These are phyloP conservation scores for Ilyonectria robusta DNA, from an alignment of 2,329 filamentous ascomycete genomes.

Conservation along the genomic window DNA sequence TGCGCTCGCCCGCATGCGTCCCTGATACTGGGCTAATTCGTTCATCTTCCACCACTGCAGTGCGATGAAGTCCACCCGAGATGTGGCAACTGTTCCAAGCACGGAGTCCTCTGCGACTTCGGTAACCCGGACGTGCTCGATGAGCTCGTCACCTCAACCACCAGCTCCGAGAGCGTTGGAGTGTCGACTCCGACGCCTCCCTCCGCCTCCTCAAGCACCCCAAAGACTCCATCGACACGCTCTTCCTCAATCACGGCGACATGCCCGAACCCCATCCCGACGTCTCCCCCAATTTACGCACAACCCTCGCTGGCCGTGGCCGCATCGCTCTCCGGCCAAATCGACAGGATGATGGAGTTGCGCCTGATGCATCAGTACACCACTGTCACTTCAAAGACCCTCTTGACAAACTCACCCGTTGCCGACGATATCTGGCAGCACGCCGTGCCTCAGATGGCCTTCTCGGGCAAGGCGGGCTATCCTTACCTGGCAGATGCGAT, in stretches of 20 bases:
- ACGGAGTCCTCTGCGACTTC: slow-evolving; percentile 77
- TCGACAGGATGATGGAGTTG: slow-evolving; percentile 70
- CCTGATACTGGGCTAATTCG: slow-evolving; percentile 32
- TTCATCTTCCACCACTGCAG: slow-evolving; percentile 51
- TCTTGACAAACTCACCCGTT: slow-evolving; percentile 66
- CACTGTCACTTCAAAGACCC: slow-evolving; percentile 71
- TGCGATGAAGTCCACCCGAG: slow-evolving; percentile 77
- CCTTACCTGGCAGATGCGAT: slow-evolving; percentile 75
- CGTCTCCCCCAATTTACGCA: slow-evolving; percentile 55
- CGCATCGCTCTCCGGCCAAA: slow-evolving; percentile 52
- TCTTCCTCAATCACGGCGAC: slow-evolving; percentile 38
- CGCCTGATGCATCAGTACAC: slow-evolving; percentile 77
- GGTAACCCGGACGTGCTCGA: slow-evolving; percentile 65
- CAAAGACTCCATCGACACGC: slow-evolving; percentile 44
- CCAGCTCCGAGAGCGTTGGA: slow-evolving; percentile 46
- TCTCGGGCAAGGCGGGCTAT: slow-evolving; percentile 60
- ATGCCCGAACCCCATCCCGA: slow-evolving; percentile 45
- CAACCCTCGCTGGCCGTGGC: slow-evolving; percentile 47
- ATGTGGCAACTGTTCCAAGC: slow-evolving; percentile 77
- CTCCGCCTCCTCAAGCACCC: slow-evolving; percentile 37
- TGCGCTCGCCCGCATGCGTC: slow-evolving; percentile 11
- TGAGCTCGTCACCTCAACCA: slow-evolving; percentile 58
- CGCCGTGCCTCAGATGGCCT: slow-evolving; percentile 73
- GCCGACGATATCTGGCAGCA: slow-evolving; percentile 72
- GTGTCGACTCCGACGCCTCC: slow-evolving; percentile 44